Base-by-base conservation (phyloP, 1,284 basidiomycete species). In the Entoloma clypeatum region DNA sequence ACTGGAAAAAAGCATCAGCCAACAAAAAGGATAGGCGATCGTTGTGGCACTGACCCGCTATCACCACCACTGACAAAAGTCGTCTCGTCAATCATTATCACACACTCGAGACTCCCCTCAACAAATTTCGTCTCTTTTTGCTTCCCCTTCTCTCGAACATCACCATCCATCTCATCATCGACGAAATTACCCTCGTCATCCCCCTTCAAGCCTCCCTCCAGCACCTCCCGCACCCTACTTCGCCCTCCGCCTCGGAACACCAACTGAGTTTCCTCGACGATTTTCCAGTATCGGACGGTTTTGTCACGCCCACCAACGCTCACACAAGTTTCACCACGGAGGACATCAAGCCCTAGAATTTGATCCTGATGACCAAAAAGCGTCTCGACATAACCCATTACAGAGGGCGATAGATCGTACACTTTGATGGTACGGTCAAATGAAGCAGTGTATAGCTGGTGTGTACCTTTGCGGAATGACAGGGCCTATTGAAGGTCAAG, bases 351-450 rank as follows among this genome's bases (percentile, higher is more conserved):
- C 4, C 72, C 70, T 8, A 89, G 68, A 17, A 96, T 81, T 16
- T 81, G 75, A 58, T 98, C 95, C 69, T 99, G 96, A 59, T 99
- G 95, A 1, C 95, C 95, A 59, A 97, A 99, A 6, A 99, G 73
- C 8, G 95, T 98, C 61, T 99, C 96, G 44, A 98, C 85, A 57
- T 95, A 94, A 4, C 89, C 90, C 68, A 96, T 79, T 4, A 84
- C 81, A 4, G 72, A 69, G 0, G 86, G 82, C 1, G 81, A 73
- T 11, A 93, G 71, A 54, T 94, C 92, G 59, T 89, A 96, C 11
- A 98, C 74, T 61, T 96, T 95, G 36, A 98, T 63, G 6, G 92
- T 94, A 7, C 95, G 86, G 58, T 98, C 95, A 46, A 87, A 83
- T 0, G 92, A 96, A 8, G 81, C 86, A 0, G 86, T 85, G 53